These are phyloP conservation scores for Fusarium tanahbumbuense DNA, from an alignment of 2,329 filamentous ascomycete genomes.

Conservation along the genomic window DNA sequence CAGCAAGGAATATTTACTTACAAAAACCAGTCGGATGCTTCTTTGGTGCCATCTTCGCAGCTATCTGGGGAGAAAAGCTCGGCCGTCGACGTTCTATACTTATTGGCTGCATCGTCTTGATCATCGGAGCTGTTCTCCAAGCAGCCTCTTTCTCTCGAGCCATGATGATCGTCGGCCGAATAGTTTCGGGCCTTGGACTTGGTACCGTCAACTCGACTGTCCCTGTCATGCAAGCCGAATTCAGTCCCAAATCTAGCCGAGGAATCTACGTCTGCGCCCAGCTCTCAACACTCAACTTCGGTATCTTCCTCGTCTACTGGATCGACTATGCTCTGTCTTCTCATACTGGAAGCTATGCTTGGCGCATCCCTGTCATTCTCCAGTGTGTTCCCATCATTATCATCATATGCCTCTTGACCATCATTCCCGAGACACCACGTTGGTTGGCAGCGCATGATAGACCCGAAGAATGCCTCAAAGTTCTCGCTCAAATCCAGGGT, in stretches of 20 bases:
- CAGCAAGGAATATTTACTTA: neutral
- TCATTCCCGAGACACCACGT: conserved; percentile 58
- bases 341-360: conserved; percentile 49
- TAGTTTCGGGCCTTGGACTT: conserved; percentile 61
- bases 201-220: conserved; percentile 60
- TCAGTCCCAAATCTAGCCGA: conserved; percentile 54
- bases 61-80: conserved; percentile 57
- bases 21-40: conserved; percentile 46
- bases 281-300: conserved; percentile 60
- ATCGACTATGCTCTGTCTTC: conserved; percentile 57
- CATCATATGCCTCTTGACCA: conserved; percentile 52
- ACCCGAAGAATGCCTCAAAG: conserved; percentile 51
- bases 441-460: conserved; percentile 56
- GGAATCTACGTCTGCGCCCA: conserved; percentile 58
- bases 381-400: conserved; percentile 56
- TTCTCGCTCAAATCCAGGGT: conserved; percentile 53
- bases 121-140: conserved; percentile 59
- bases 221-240: conserved; percentile 59
- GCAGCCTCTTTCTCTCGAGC: conserved; percentile 56
- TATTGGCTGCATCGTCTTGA: conserved; percentile 57
- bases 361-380: conserved; percentile 56
- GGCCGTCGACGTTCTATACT: conserved; percentile 58
- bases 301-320: conserved; percentile 59
- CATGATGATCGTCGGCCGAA: conserved; percentile 59
- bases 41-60: conserved; percentile 46